phyloP scores from a whole-genome alignment of 176 grass and related monocot species.

The Alopecurus myosuroides region DNA sequence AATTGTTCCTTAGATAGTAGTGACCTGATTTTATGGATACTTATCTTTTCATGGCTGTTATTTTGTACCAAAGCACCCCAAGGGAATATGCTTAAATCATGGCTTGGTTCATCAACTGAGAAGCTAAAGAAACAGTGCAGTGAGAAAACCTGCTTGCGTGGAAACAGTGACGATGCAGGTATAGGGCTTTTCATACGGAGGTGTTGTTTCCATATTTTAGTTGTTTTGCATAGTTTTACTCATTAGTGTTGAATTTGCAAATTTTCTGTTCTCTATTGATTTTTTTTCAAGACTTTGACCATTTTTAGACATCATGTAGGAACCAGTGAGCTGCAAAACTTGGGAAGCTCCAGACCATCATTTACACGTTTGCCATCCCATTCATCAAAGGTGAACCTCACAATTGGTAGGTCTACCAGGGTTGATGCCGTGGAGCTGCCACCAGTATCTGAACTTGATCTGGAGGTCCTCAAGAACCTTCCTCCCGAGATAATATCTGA shows the following conservation, averaged over 20 bases:
- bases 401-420: conserved; percentile 42
- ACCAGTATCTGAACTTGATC: conserved; percentile 65
- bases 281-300: not conserved
- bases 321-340: conserved; percentile 4
- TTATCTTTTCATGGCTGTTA: conserved; percentile 15
- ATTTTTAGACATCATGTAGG: conserved; percentile 28
- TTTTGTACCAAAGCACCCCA: conserved; percentile 39
- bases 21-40: not conserved
- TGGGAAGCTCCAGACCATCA: conserved; percentile 3
- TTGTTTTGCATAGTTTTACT: conserved; percentile 3
- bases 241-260: not conserved
- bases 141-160: conserved; percentile 24
- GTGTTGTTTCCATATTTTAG: not conserved
- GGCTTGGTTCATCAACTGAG: conserved; percentile 53
- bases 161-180: conserved; percentile 45
- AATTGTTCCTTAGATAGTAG: not conserved
- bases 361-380: conserved; percentile 15
- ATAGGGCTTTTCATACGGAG: conserved; percentile 17
- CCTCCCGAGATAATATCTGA: conserved; percentile 83
- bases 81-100: conserved; percentile 63
- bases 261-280: not conserved
- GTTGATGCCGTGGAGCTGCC: conserved; percentile 47
- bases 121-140: conserved; percentile 36
- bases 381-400: conserved; percentile 16
- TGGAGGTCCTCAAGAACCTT: conserved; percentile 83